Base-by-base conservation (phyloP, 108 stramenopile species). In the Hondaea fermentalgiana region DNA sequence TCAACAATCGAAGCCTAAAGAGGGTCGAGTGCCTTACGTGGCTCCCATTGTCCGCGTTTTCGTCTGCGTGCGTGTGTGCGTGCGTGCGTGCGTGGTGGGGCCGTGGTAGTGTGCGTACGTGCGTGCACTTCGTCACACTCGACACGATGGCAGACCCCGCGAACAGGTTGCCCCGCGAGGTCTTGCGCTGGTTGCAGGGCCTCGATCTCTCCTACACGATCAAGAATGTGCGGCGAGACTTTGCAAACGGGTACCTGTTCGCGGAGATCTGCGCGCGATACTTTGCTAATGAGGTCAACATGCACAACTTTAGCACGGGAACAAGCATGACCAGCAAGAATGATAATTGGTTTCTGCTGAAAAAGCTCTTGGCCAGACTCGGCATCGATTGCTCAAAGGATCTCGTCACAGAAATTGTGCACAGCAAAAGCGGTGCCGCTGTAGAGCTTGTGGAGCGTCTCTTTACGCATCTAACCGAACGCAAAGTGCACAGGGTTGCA, bases 341-440 rank as follows among this genome's bases (percentile, higher is more conserved):
- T 12, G 93, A 94, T 72, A 94, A 94, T 44, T 94, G 94, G 94
- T 76, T 47, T 5, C 94, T 93, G 92, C 92, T 94, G 44, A 49
- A 87, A 16, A 90, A 72, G 88, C 44, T 88, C 23, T 88, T 90
- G 19, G 49, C 49, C 14, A 47, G 23, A 83, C 49, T 43, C 25
- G 76, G 76, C 19, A 53, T 83, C 6, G 23, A 55, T 43, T 47
- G 19, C 51, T n/a, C 51, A 0, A 12, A 43, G 76, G 76, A 83
- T 8, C 76, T 25, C 10, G n/a, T 83, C 49, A 83, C 76, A 6
- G 49, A 83, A 45, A 83, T 83, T 35, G 51, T 83, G 6, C 76
- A 83, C 51, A 53, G 76, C 51, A 47, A 83, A 12, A 23, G 49
- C 6, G 76, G 76, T 3, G 45, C 76, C n/a, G 76, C 76, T 6